A percentile compares a stretch with the other conserved stretches of the same genome.
These are phyloP conservation scores for Wickerhamiella brachini DNA, from an alignment of 805 yeast species.

Conservation along the genomic window DNA sequence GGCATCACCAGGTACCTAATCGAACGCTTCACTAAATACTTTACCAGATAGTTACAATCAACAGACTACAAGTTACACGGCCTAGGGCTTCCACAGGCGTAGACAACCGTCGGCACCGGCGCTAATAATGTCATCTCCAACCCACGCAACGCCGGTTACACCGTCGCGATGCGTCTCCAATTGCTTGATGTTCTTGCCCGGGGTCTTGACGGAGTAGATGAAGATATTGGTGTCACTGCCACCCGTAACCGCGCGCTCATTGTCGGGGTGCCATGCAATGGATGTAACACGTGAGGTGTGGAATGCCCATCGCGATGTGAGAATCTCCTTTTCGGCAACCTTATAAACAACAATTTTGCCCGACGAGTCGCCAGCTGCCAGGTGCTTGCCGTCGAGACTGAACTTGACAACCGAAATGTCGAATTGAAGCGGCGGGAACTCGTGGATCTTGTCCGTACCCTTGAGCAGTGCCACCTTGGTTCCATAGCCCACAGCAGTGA, in stretches of 20 bases:
- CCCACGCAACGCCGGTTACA: slow-evolving; percentile 63
- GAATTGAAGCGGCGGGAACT: slow-evolving; percentile 39
- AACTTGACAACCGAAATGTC: slow-evolving; percentile 49
- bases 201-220: slow-evolving; percentile 65
- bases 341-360: slow-evolving; percentile 77
- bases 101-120: slow-evolving; percentile 75
- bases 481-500: slow-evolving; percentile 34
- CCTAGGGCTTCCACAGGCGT: slow-evolving; percentile 47
- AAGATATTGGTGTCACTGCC: slow-evolving; percentile 74
- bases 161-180: slow-evolving; percentile 85
- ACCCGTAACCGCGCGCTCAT: slow-evolving; percentile 59
- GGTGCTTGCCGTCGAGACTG: slow-evolving; percentile 52
- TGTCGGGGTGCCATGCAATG: slow-evolving; percentile 67
- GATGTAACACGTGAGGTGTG: slow-evolving; percentile 72
- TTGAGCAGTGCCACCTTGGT: slow-evolving; percentile 29
- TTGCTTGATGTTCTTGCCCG: slow-evolving; percentile 60
- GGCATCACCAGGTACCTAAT: too few relatives aligned
- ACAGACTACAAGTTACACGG: too few relatives aligned
- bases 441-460: slow-evolving; percentile 23
- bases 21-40: too few relatives aligned
- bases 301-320: slow-evolving; percentile 89
- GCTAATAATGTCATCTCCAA: slow-evolving; percentile 37
- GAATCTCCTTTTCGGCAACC: slow-evolving; percentile 35
- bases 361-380: slow-evolving; percentile 75
- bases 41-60: too few relatives aligned